phyloP scores from a whole-genome alignment of 78 protist genomes.

The Emiliania huxleyi region DNA sequence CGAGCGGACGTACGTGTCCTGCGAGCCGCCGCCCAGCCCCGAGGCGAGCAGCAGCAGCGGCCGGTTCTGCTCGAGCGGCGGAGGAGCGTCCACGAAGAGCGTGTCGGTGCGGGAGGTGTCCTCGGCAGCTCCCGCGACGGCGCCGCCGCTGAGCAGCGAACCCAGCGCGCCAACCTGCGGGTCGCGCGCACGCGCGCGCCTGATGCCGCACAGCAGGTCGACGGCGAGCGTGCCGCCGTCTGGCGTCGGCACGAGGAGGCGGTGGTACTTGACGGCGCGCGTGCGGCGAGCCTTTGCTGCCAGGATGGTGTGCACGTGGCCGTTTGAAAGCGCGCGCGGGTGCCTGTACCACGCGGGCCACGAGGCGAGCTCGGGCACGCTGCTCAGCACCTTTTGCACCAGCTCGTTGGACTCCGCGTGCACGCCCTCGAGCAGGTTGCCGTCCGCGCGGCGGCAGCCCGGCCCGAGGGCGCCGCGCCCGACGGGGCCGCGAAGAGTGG shows the following conservation, averaged over 20 bases:
- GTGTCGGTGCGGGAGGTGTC: background rate
- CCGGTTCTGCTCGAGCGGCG: background rate
- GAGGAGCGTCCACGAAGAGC: background rate
- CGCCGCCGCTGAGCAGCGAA: background rate
- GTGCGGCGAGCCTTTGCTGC: background rate
- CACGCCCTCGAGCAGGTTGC: background rate
- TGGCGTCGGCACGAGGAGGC: background rate
- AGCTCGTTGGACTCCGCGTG: background rate
- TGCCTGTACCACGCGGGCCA: background rate
- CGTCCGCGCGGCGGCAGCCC: background rate
- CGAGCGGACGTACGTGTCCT: conserved; percentile 9
- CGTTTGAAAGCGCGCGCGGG: background rate
- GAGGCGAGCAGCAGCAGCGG: conserved; percentile 19
- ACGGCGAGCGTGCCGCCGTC: conserved; percentile 31
- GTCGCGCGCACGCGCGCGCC: background rate
- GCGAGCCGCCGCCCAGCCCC: conserved; percentile 16
- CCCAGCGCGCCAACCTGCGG: background rate
- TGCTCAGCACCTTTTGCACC: background rate
- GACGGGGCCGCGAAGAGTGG: no score
- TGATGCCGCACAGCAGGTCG: background rate
- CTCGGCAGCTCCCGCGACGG: background rate
- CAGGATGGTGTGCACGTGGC: conserved; percentile 25
- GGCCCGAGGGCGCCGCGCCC: no score
- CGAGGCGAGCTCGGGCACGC: background rate
- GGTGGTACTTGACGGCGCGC: background rate